phyloP scores from a whole-genome alignment of 805 yeast genomes.

The Kuraishia cidri region DNA sequence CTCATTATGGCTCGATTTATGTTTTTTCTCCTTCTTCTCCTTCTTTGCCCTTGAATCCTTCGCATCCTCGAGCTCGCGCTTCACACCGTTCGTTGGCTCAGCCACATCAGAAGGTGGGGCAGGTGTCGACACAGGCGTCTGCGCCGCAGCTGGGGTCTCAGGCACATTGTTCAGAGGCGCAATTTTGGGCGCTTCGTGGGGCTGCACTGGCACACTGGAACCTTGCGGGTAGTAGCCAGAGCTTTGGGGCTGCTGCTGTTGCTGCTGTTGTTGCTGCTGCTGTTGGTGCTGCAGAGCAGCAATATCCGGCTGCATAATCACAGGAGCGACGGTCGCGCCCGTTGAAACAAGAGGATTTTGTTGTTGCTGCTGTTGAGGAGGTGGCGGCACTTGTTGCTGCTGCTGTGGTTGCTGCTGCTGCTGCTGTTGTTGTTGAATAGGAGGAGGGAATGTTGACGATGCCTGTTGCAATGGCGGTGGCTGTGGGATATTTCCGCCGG shows the following conservation, averaged over 20 bases:
- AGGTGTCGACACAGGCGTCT: background rate
- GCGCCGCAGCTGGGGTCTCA: too few species aligned
- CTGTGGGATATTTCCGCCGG: too few species aligned
- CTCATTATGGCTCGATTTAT: background rate
- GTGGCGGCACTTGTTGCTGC: conserved; percentile 5
- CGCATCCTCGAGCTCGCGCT: conserved; percentile 2
- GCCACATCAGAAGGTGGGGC: too few species aligned
- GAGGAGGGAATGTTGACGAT: too few species aligned
- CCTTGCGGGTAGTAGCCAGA: too few species aligned
- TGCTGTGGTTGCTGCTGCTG: conserved; percentile 5
- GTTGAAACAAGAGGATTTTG: conserved; percentile 2
- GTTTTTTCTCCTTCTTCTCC: conserved; percentile 3
- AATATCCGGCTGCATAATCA: background rate
- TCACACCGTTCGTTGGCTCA: conserved; percentile 3
- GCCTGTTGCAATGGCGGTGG: conserved; percentile 3
- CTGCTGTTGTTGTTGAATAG: too few species aligned
- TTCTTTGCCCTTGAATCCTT: conserved; percentile 2
- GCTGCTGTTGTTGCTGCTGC: background rate
- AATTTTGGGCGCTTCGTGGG: too few species aligned
- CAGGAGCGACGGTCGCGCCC: conserved; percentile 1
- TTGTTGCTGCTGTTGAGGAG: conserved; percentile 4
- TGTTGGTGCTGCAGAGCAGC: background rate
- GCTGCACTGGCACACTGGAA: too few species aligned
- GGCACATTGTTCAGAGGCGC: too few species aligned
- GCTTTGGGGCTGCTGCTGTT: conserved; percentile 3